Evolutionary conservation across 163 green algal species (phyloP).

Genomic region (Trebouxia gelatinosa): DNA sequence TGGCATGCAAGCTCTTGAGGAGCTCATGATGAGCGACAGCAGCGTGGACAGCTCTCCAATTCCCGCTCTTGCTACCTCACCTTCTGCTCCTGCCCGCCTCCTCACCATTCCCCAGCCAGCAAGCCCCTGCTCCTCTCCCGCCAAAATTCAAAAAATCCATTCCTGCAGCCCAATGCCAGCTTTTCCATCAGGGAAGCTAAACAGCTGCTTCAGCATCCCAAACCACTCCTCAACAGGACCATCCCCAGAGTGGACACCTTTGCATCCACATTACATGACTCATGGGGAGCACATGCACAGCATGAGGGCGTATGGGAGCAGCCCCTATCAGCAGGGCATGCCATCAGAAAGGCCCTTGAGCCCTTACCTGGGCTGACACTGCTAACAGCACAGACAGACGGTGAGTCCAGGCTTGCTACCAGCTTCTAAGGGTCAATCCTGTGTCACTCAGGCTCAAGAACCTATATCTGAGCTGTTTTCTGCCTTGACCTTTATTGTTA

Average conservation of each 20-base stretch:
- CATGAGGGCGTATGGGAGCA: constrained; percentile 32
- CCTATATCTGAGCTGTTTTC: too few relatives aligned
- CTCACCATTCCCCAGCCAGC: too few relatives aligned
- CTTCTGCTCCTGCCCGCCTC: too few relatives aligned
- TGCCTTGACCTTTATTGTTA: too few relatives aligned
- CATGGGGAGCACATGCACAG: constrained; percentile 11
- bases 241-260: constrained; percentile 18
- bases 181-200: constrained; percentile 20
- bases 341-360: too few relatives aligned
- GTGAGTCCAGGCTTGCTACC: too few relatives aligned
- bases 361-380: too few relatives aligned
- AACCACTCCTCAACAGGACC: not conserved
- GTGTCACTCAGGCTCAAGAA: too few relatives aligned
- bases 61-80: too few relatives aligned
- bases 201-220: constrained; percentile 3
- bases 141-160: constrained; percentile 7
- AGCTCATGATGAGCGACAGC: constrained; percentile 28
- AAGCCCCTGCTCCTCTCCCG: too few relatives aligned
- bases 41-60: constrained; percentile 9
- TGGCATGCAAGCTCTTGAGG: constrained; percentile 22
- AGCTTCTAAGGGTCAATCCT: too few relatives aligned
- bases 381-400: too few relatives aligned
- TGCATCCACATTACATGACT: constrained; percentile 17
- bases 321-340: constrained; percentile 44
- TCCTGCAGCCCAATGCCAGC: not conserved